Conservation (phyloP, 2,329 filamentous ascomycete genomes). For the Ophiostoma angusticollis region DNA sequence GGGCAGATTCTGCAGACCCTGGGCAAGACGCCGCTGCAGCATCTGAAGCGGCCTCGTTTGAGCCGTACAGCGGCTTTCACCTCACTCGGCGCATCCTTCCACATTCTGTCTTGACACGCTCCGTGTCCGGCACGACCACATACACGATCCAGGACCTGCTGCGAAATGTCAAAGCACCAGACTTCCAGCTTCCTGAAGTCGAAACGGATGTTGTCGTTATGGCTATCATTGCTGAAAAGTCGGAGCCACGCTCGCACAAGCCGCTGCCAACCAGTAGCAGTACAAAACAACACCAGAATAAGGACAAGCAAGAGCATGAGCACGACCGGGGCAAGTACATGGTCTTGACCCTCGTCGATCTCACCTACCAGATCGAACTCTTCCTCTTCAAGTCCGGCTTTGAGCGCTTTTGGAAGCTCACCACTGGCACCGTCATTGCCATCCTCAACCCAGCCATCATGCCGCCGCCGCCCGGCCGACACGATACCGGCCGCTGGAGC, state of each 20-base stretch:
- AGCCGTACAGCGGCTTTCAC: slow-evolving; percentile 76
- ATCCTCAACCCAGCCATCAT: slow-evolving; percentile 86
- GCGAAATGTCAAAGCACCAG: slow-evolving; percentile 66
- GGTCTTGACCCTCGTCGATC: slow-evolving; percentile 74
- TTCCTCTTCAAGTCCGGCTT: slow-evolving; percentile 89
- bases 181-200: slow-evolving; percentile 67
- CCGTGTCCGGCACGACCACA: slow-evolving; percentile 63
- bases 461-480: slow-evolving; percentile 63
- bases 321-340: slow-evolving; percentile 73
- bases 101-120: slow-evolving; percentile 66
- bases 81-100: slow-evolving; percentile 72
- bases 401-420: slow-evolving; percentile 86
- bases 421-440: slow-evolving; percentile 78
- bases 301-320: neutral
- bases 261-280: no score
- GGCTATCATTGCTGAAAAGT: slow-evolving; percentile 79
- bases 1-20: neutral
- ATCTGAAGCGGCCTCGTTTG: slow-evolving; percentile 50
- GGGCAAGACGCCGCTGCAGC: slow-evolving; percentile 20
- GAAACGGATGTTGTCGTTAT: slow-evolving; percentile 86
- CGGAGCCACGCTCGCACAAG: slow-evolving; percentile 56
- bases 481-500: slow-evolving; percentile 73
- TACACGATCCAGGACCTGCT: slow-evolving; percentile 72
- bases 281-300: no score
- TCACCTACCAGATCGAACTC: slow-evolving; percentile 82